Percentiles rank a stretch among this genome's conserved stretches.
Conservation (phyloP, 1,284 basidiomycete genomes). For the Microbotryum silenes-acaulis region DNA sequence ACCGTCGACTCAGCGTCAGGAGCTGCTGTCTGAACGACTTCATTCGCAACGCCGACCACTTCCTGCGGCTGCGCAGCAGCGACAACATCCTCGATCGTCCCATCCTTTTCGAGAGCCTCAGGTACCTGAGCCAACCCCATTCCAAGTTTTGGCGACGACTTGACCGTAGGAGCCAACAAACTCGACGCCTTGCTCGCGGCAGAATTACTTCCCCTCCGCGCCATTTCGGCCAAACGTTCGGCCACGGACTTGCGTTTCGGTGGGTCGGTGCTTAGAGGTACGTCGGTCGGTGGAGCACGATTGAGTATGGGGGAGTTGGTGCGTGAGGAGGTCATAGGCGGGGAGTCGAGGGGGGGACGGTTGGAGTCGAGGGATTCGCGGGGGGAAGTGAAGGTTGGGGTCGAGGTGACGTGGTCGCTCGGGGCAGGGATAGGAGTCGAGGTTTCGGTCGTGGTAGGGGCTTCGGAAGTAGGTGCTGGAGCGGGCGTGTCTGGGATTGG, state of each 20-base stretch:
- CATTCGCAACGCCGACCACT: neutral
- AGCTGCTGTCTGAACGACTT: neutral
- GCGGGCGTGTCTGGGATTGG: no score
- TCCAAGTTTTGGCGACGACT: neutral
- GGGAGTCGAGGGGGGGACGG: no score
- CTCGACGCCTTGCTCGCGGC: neutral
- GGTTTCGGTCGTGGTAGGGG: neutral
- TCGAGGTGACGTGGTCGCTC: no score
- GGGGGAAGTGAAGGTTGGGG: no score
- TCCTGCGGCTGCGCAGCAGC: neutral
- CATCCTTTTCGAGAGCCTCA: neutral
- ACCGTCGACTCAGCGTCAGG: no score
- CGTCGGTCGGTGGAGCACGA: neutral
- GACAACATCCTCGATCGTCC: neutral
- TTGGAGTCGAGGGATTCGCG: no score
- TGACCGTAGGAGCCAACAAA: neutral
- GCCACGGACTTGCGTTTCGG: slow-evolving; percentile 26
- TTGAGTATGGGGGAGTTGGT: no score
- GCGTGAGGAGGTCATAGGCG: no score
- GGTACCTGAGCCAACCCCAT: neutral
- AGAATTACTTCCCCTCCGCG: neutral
- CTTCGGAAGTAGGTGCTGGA: neutral
- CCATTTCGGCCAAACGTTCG: slow-evolving; percentile 27
- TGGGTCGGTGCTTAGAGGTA: neutral
- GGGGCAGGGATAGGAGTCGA: no score